A percentile compares a stretch with the other conserved stretches of the same genome.
Evolutionary conservation across 2,329 filamentous ascomycete genomes (phyloP).

Genomic region (Biscogniauxia marginata): DNA sequence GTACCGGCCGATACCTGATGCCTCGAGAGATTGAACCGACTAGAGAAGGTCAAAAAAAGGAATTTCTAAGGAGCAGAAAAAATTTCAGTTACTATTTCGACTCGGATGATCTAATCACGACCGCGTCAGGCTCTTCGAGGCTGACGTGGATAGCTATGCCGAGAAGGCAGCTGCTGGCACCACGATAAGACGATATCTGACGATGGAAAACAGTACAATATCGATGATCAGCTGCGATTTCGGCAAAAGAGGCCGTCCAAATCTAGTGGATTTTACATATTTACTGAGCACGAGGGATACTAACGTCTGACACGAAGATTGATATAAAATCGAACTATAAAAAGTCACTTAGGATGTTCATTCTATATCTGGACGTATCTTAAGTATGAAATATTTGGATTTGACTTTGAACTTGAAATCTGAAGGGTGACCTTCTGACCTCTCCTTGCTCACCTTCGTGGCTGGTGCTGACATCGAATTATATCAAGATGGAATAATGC

Average conservation of each 20-base stretch:
- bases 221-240: not conserved
- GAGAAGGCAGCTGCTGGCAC: not conserved
- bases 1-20: not conserved
- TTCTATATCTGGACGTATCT: not conserved
- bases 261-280: not conserved
- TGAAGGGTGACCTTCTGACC: conserved; percentile 8
- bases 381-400: conserved; percentile 1
- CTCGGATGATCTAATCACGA: not conserved
- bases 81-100: not conserved
- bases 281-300: not conserved
- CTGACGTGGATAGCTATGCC: no score
- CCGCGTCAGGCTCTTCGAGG: not conserved
- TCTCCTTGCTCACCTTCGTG: conserved; percentile 6
- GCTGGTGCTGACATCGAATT: conserved; percentile 21
- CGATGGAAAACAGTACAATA: not conserved
- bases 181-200: not conserved
- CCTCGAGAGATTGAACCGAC: not conserved
- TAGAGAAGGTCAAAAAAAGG: no score
- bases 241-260: not conserved
- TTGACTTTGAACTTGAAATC: conserved; percentile 7
- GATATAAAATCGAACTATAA: not conserved
- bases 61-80: not conserved
- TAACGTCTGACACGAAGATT: not conserved
- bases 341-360: not conserved
- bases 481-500: not conserved